Evolutionary conservation across 163 green algal genomes (phyloP).

Genomic region (Volvox carteri): DNA sequence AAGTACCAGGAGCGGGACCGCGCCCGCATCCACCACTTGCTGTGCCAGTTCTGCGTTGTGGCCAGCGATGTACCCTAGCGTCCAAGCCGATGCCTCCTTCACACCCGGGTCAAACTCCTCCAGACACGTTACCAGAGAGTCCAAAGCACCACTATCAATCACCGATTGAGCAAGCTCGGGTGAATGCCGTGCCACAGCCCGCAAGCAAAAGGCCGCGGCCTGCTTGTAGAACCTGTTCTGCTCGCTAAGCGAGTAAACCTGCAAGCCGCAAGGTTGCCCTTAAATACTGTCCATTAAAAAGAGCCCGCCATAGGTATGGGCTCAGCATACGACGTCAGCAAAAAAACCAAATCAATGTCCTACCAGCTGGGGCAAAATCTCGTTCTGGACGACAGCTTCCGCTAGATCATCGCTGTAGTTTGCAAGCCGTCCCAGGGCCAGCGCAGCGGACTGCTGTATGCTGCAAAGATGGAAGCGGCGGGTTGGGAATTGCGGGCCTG

Average conservation of each 20-base stretch:
- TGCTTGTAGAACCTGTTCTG: conserved; percentile 94
- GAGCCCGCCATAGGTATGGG: background rate
- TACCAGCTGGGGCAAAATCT: conserved; percentile 89
- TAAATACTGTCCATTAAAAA: background rate
- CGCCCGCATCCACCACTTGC: conserved; percentile 79
- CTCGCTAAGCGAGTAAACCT: conserved; percentile 80
- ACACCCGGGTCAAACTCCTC: conserved; percentile 91
- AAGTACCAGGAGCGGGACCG: conserved; percentile 87
- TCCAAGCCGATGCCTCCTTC: conserved; percentile 90
- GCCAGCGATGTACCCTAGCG: conserved; percentile 89
- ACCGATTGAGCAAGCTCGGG: conserved; percentile 86
- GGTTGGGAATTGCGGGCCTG: background rate
- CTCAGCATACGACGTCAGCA: background rate
- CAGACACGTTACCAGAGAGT: conserved; percentile 86
- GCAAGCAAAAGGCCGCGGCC: conserved; percentile 86
- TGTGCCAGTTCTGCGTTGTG: conserved; percentile 89
- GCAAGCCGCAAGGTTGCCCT: background rate
- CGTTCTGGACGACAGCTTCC: conserved; percentile 86
- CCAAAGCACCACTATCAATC: conserved; percentile 85
- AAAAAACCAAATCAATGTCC: background rate
- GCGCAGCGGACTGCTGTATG: conserved; percentile 90
- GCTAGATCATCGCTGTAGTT: conserved; percentile 90
- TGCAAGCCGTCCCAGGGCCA: conserved; percentile 88
- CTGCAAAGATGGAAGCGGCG: conserved; percentile 60
- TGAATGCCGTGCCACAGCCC: conserved; percentile 89